Evolutionary conservation across 139 green algal species (phyloP).

Genomic region (Tetradesmus obliquus): DNA sequence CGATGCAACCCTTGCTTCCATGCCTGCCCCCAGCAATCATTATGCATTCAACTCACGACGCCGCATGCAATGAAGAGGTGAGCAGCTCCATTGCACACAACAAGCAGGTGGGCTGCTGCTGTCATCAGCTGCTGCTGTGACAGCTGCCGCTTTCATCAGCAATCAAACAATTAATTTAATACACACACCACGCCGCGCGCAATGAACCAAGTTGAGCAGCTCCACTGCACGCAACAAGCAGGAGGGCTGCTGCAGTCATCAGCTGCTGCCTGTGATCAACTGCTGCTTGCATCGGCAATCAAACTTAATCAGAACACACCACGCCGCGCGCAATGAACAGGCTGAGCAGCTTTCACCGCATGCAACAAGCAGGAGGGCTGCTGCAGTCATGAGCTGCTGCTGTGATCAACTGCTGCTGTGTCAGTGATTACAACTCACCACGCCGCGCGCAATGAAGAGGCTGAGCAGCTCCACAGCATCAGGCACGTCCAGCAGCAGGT

Average conservation of each 20-base stretch:
- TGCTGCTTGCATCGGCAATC: too few relatives aligned
- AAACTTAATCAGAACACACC: neutral
- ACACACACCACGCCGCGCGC: neutral
- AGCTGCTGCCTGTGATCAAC: neutral
- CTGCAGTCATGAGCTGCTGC: neutral
- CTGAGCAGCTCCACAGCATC: conserved; percentile 72
- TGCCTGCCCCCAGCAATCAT: too few relatives aligned
- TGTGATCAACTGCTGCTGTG: neutral
- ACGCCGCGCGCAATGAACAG: neutral
- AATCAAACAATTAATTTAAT: too few relatives aligned
- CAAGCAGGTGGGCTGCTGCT: too few relatives aligned
- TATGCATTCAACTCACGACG: too few relatives aligned
- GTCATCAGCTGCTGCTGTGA: too few relatives aligned
- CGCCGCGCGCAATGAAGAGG: conserved; percentile 83
- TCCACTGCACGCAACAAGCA: neutral
- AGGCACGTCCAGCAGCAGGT: conserved; percentile 89
- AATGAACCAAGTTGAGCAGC: neutral
- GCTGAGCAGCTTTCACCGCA: neutral
- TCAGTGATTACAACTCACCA: conserved; percentile 67
- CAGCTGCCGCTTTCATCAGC: too few relatives aligned
- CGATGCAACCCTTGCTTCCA: too few relatives aligned
- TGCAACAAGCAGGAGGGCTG: too few relatives aligned
- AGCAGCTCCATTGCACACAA: too few relatives aligned
- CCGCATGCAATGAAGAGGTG: too few relatives aligned
- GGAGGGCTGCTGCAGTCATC: too few relatives aligned